Percentiles rank a stretch among this genome's conserved stretches.
Evolutionary conservation across 192 early-diverging fungal genomes (phyloP).

Genomic region (Umbelopsis vinacea): DNA sequence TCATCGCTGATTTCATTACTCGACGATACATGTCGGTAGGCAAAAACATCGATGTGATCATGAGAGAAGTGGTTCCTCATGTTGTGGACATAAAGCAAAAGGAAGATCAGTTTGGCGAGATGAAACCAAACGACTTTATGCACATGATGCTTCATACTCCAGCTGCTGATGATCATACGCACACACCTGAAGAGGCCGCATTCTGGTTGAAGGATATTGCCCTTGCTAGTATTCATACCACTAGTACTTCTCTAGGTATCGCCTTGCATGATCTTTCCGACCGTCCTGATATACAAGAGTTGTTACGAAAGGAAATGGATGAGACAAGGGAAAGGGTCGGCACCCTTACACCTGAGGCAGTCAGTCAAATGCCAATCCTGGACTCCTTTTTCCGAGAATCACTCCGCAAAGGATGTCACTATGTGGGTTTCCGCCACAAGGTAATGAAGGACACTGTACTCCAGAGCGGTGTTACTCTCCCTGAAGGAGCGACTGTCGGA

Average conservation of each 20-base stretch:
- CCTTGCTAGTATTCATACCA: slow-evolving; percentile 34
- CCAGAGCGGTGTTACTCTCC: slow-evolving; percentile 10
- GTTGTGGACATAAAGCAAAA: slow-evolving; percentile 11
- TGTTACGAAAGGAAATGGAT: slow-evolving; percentile 18
- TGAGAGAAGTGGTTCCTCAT: slow-evolving; percentile 26
- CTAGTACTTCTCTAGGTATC: slow-evolving; percentile 23
- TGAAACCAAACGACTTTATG: slow-evolving; percentile 19
- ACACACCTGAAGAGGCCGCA: slow-evolving; percentile 24
- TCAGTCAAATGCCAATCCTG: slow-evolving; percentile 16
- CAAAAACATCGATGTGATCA: slow-evolving; percentile 27
- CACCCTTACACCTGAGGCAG: slow-evolving; percentile 4
- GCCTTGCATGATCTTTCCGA: slow-evolving; percentile 30
- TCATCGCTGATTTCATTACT: slow-evolving; percentile 24
- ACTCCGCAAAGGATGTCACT: slow-evolving; percentile 12
- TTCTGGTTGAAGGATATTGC: slow-evolving; percentile 30
- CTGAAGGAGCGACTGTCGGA: slow-evolving; percentile 3
- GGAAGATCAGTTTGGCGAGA: slow-evolving; percentile 2
- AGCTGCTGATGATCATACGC: neutral
- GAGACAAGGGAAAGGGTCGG: neutral
- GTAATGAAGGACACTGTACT: slow-evolving; percentile 23
- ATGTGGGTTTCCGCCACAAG: slow-evolving; percentile 21
- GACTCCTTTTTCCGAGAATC: slow-evolving; percentile 33
- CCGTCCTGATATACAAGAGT: slow-evolving; percentile 24
- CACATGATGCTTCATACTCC: slow-evolving; percentile 27
- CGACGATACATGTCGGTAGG: slow-evolving; percentile 22